Conservation (phyloP, 257 asterid species). For the Cinchona pubescens region DNA sequence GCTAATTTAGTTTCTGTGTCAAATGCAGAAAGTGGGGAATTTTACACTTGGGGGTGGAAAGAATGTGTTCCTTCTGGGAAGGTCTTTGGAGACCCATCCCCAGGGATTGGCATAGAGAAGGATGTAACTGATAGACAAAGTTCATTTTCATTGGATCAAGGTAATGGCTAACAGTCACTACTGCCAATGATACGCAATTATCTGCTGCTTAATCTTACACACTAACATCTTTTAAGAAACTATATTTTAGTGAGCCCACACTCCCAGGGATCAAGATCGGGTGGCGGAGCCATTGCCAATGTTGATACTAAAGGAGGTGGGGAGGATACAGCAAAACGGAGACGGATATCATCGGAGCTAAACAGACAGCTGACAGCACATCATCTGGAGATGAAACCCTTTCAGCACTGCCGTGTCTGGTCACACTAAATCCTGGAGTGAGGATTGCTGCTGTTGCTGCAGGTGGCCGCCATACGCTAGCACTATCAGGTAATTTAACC, state of each 20-base stretch:
- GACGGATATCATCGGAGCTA: constrained; percentile 72
- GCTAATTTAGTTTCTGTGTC: constrained; percentile 21
- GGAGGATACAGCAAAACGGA: constrained; percentile 77
- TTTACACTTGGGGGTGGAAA: constrained; percentile 99
- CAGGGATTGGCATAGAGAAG: constrained; percentile 50
- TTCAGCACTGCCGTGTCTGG: constrained; percentile 88
- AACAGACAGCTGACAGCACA: constrained; percentile 74
- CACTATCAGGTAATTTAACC: constrained; percentile 66
- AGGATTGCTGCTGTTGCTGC: constrained; percentile 82
- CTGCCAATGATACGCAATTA: constrained; percentile 30
- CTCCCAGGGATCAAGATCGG: constrained; percentile 68
- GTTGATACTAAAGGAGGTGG: constrained; percentile 58
- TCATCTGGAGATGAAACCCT: constrained; percentile 67
- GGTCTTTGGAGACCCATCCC: constrained; percentile 57
- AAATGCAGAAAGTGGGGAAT: constrained; percentile 73
- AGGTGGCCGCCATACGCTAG: constrained; percentile 94
- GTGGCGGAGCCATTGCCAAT: constrained; percentile 41
- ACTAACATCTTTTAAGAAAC: constrained; percentile 44
- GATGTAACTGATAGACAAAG: constrained; percentile 47
- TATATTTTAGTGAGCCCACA: constrained; percentile 67
- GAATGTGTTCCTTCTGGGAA: constrained; percentile 96
- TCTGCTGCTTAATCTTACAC: constrained; percentile 23
- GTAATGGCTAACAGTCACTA: constrained; percentile 39
- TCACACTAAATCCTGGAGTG: constrained; percentile 73
- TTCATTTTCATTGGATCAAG: constrained; percentile 54